phyloP scores from a whole-genome alignment of 2,329 filamentous ascomycete species.

The Fusarium equiseti region DNA sequence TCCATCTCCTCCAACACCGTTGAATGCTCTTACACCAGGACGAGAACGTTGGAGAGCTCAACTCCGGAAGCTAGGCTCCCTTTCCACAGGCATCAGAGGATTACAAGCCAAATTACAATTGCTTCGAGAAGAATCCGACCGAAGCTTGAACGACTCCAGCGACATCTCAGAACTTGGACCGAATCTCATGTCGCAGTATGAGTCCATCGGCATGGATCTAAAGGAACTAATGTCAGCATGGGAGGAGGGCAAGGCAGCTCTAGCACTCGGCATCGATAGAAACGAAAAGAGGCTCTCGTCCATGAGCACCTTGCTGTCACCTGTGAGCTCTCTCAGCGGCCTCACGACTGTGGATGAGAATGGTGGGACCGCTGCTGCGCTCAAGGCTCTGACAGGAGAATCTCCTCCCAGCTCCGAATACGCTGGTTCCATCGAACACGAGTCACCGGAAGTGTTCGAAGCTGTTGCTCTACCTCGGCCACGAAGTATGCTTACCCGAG shows the following conservation, averaged over 20 bases:
- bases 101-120: constrained; percentile 96
- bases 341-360: constrained; percentile 71
- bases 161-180: constrained; percentile 81
- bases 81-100: constrained; percentile 90
- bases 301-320: constrained; percentile 70
- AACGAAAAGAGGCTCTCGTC: constrained; percentile 79
- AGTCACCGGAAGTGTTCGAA: constrained; percentile 88
- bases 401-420: constrained; percentile 64
- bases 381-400: constrained; percentile 84
- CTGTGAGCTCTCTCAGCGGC: constrained; percentile 74
- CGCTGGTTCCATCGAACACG: constrained; percentile 68
- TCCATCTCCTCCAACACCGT: constrained; percentile 67
- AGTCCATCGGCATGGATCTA: constrained; percentile 91
- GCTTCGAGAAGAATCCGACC: constrained; percentile 88
- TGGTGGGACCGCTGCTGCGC: constrained; percentile 67
- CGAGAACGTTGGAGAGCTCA: constrained; percentile 88
- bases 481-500: constrained; percentile 78
- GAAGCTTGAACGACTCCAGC: constrained; percentile 78
- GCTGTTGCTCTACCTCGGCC: constrained; percentile 82
- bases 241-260: constrained; percentile 86
- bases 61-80: constrained; percentile 85
- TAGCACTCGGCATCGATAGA: constrained; percentile 84
- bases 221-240: constrained; percentile 84
- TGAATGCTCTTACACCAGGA: constrained; percentile 74
- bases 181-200: constrained; percentile 88